phyloP scores from a whole-genome alignment of 768 basidiomycete species.

The Mycena chlorophos region DNA sequence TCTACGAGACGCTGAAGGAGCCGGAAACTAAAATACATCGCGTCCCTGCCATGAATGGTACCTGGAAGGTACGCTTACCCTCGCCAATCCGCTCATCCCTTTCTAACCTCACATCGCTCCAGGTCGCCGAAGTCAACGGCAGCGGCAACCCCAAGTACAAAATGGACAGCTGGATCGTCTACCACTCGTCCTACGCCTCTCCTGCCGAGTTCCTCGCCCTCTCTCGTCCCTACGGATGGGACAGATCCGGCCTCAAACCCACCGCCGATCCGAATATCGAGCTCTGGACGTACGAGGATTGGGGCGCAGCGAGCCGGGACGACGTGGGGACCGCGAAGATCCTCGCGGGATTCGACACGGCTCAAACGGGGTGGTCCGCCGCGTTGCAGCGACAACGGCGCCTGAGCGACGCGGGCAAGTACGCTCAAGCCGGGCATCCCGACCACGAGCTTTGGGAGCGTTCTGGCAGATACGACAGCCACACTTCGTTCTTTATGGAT shows the following conservation, averaged over 20 bases:
- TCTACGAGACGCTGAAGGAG: too few relatives aligned
- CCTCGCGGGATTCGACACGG: conserved; percentile 15
- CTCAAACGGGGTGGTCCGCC: conserved; percentile 14
- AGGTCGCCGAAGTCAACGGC: conserved; percentile 18
- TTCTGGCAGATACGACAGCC: neutral
- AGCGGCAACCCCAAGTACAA: neutral
- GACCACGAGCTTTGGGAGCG: conserved; percentile 17
- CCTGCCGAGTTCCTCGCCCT: conserved; percentile 10
- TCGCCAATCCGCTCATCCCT: too few relatives aligned
- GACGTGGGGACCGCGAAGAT: neutral
- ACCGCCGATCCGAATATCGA: too few relatives aligned
- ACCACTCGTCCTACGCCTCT: conserved; percentile 17
- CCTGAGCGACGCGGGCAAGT: neutral
- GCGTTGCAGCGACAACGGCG: conserved; percentile 6
- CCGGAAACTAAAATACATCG: too few relatives aligned
- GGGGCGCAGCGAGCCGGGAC: conserved; percentile 7
- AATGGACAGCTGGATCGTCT: conserved; percentile 16
- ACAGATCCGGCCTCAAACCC: too few relatives aligned
- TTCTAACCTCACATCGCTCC: neutral
- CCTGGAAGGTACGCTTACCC: conserved; percentile 17
- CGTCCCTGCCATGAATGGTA: conserved; percentile 13
- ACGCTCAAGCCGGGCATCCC: conserved; percentile 2
- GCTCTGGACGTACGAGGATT: too few relatives aligned
- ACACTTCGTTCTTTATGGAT: conserved; percentile 15
- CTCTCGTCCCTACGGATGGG: conserved; percentile 5